Conservation (phyloP, 129 eudicot genomes). For the Centaurea solstitialis region DNA sequence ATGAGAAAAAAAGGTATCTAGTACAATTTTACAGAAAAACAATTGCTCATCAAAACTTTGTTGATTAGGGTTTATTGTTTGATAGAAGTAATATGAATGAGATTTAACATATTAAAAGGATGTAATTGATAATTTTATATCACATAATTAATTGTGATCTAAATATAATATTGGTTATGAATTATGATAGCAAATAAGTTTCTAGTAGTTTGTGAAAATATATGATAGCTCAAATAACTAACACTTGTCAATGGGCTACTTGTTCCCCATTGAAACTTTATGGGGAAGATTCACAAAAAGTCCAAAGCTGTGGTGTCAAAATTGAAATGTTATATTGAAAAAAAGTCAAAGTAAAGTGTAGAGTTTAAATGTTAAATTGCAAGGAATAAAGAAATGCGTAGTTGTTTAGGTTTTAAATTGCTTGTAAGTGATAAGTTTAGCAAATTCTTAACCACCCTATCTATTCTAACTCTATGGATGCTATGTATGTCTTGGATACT, state of each 20-base stretch:
- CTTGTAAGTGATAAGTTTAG: conserved; percentile 31
- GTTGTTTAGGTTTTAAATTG: conserved; percentile 33
- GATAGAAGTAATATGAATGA: too few species aligned
- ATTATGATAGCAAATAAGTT: too few species aligned
- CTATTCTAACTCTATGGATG: conserved; percentile 20
- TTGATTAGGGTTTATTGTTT: neutral
- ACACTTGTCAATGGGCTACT: neutral
- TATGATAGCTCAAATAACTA: neutral
- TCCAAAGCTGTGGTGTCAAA: conserved; percentile 19
- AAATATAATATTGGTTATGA: too few species aligned
- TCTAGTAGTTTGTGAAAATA: too few species aligned
- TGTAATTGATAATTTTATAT: neutral
- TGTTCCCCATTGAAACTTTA: neutral
- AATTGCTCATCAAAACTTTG: neutral
- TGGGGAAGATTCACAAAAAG: conserved; percentile 12
- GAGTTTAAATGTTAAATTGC: conserved; percentile 5
- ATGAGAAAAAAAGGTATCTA: too few species aligned
- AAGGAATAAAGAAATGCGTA: conserved; percentile 25
- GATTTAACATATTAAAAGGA: too few species aligned
- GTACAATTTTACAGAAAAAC: neutral
- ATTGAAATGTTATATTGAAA: neutral
- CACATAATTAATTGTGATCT: too few species aligned
- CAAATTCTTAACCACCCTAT: conserved; percentile 41
- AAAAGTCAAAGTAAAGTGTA: conserved; percentile 15
- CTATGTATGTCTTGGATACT: conserved; percentile 23